Conservation (phyloP, 2,329 filamentous ascomycete species). For the Venturia nashicola region DNA sequence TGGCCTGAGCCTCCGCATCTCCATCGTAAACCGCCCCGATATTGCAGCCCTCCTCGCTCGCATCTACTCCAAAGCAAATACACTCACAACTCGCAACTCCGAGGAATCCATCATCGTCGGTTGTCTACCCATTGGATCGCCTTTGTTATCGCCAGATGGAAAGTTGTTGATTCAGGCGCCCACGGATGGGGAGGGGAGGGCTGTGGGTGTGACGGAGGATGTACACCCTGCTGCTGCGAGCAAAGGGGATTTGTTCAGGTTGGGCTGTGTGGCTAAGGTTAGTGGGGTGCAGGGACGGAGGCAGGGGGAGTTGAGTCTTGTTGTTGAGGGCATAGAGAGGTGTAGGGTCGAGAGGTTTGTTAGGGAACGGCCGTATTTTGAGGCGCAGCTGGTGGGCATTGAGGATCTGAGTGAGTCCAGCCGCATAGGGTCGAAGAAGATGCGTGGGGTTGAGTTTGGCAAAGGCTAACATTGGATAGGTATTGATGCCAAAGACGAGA, state of each 20-base stretch:
- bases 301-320: constrained; percentile 55
- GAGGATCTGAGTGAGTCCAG: background rate
- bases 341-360: constrained; percentile 63
- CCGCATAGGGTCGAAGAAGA: too few species aligned
- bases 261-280: constrained; percentile 55
- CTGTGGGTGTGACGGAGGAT: constrained; percentile 11
- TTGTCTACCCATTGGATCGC: constrained; percentile 75
- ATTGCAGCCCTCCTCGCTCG: constrained; percentile 78
- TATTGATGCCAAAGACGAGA: constrained; percentile 42
- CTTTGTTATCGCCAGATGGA: constrained; percentile 60
- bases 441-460: too few species aligned
- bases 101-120: constrained; percentile 65
- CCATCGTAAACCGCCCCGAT: constrained; percentile 73
- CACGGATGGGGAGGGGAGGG: constrained; percentile 31
- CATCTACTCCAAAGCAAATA: constrained; percentile 62
- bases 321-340: constrained; percentile 75
- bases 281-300: constrained; percentile 35
- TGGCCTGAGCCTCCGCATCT: constrained; percentile 72
- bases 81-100: constrained; percentile 34
- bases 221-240: constrained; percentile 25
- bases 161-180: constrained; percentile 59
- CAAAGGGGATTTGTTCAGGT: constrained; percentile 60
- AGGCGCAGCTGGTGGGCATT: constrained; percentile 61
- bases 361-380: constrained; percentile 74
- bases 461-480: constrained; percentile 12